Base-by-base conservation (phyloP, 352 stramenopile species). In the Globisporangium middletonii region DNA sequence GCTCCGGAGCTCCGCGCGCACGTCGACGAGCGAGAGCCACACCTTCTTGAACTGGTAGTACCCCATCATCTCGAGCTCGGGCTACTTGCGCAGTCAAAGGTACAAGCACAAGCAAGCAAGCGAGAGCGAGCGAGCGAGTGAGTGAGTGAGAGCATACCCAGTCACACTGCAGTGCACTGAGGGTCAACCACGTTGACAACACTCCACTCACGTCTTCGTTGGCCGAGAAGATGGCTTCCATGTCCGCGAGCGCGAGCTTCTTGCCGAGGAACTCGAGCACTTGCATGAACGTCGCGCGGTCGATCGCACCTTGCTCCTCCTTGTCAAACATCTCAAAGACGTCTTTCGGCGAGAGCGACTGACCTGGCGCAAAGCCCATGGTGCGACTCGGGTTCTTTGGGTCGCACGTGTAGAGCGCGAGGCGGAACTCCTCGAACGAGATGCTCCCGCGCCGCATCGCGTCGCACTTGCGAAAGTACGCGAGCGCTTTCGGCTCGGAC, bases 311-410 rank as follows among this genome's bases (percentile, higher is more conserved):
- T 62, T 85, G 60, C 33, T 90, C 81, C 0, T 88, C 77, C 3
- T 67, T 72, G 58, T 92, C 83, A 55, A 88, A 93, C 75, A 93
- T 92, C 11, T 86, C 74, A 37, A 93, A 93, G 30, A 92, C 15
- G 56, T 93, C 81, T 26, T 92, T 93, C 0, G 81, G 81, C 2
- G 73, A 75, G 12, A 93, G 49, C n/a, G 77, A 73, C 57, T 90
- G 81, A 1, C 79, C 79, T 0, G 83, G 79, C 0, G 78, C 70
- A 50, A 93, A 93, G 41, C 83, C 83, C 38, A 59, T 74, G 1
- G 79, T 89, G 6, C 79, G 77, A 13, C 64, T 75, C 7, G 81
- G 83, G 51, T 93, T 83, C 63, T 88, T 89, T 13, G 83, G 81
- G 65, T 93, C 83, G 59, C 79, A 92, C 44, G 81, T 82, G 68